Percentiles rank a stretch among this genome's conserved stretches.
Conservation (phyloP, 2,329 filamentous ascomycete genomes). For the Trichophyton rubrum region DNA sequence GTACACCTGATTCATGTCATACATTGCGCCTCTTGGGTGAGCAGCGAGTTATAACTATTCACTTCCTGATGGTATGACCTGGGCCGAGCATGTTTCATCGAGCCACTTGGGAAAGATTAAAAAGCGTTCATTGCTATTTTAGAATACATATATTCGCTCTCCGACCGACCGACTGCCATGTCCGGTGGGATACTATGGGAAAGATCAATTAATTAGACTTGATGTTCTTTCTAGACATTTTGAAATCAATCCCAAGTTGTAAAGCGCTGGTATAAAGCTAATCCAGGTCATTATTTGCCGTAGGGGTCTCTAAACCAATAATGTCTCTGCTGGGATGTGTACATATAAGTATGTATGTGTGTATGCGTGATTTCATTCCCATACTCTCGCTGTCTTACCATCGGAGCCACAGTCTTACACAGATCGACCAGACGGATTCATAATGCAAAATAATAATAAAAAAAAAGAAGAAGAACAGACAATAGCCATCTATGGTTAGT, state of each 20-base stretch:
- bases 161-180: background rate
- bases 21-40: background rate
- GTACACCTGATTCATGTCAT: background rate
- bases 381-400: background rate
- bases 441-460: too few relatives aligned
- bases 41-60: background rate
- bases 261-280: background rate
- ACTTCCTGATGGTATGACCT: background rate
- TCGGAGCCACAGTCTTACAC: background rate
- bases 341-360: background rate
- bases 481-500: background rate
- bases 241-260: background rate
- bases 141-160: background rate
- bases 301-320: background rate
- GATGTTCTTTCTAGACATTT: background rate
- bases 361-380: background rate
- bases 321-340: background rate
- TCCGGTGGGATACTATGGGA: background rate
- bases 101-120: conserved; percentile 1
- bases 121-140: background rate
- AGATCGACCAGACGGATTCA: background rate
- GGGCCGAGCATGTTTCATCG: background rate
- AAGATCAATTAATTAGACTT: background rate
- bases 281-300: background rate
- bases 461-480: background rate